phyloP scores from a whole-genome alignment of 2,329 filamentous ascomycete species.

The Aspergillus tanneri region DNA sequence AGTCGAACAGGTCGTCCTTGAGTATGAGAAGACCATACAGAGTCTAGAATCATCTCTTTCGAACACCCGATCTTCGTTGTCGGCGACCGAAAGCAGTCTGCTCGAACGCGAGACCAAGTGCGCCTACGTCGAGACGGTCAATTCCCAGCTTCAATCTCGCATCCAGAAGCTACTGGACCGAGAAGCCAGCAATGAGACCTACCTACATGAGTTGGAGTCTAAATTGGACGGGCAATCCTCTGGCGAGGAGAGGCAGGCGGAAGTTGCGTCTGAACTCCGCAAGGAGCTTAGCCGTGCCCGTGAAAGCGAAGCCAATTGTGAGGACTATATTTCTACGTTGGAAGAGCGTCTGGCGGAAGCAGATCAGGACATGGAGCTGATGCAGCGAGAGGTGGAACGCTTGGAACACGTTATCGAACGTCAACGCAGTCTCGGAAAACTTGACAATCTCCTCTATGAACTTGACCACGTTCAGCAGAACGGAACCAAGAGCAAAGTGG shows the following conservation, averaged over 20 bases:
- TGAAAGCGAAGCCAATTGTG: conserved; percentile 84
- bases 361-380: conserved; percentile 91
- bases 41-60: conserved; percentile 87
- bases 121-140: conserved; percentile 88
- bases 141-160: conserved; percentile 81
- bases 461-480: conserved; percentile 71
- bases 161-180: conserved; percentile 92
- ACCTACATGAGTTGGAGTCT: conserved; percentile 85
- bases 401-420: conserved; percentile 94
- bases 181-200: conserved; percentile 86
- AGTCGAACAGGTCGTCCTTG: conserved; percentile 91
- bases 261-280: conserved; percentile 79
- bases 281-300: conserved; percentile 86
- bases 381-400: conserved; percentile 94
- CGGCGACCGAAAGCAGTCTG: conserved; percentile 79
- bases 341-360: conserved; percentile 94
- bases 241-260: conserved; percentile 88
- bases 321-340: conserved; percentile 95
- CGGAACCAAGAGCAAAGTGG: conserved; percentile 32
- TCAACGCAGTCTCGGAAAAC: conserved; percentile 88
- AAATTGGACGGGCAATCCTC: conserved; percentile 87
- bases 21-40: conserved; percentile 99
- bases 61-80: conserved; percentile 78
- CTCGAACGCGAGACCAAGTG: conserved; percentile 93
- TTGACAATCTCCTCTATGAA: conserved; percentile 89